These are phyloP conservation scores for Cryptococcus depauperatus DNA, from an alignment of 1,284 basidiomycete genomes.

Conservation along the genomic window DNA sequence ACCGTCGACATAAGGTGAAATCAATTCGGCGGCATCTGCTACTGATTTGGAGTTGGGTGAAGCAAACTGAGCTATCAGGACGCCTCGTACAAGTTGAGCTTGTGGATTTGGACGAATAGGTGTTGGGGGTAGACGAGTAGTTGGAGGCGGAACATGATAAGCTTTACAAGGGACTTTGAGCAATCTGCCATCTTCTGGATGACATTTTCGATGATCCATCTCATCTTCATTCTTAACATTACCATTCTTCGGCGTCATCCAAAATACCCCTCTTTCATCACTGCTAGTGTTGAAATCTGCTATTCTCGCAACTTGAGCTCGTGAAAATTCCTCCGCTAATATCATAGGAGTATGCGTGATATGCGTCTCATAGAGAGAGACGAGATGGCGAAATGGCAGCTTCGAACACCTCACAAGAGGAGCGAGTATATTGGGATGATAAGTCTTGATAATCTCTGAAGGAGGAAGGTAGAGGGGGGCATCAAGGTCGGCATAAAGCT, in stretches of 20 bases:
- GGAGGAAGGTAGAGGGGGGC: slow-evolving; percentile 40
- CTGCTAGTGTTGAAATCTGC: slow-evolving; percentile 51
- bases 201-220: not conserved
- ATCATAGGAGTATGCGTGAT: slow-evolving; percentile 58
- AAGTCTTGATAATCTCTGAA: slow-evolving; percentile 45
- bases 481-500: slow-evolving; percentile 26
- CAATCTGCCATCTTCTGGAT: slow-evolving; percentile 8
- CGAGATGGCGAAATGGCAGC: slow-evolving; percentile 53
- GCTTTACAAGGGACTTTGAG: slow-evolving; percentile 10
- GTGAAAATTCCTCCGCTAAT: slow-evolving; percentile 52
- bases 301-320: slow-evolving; percentile 50
- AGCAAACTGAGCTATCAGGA: slow-evolving; percentile 53
- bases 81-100: slow-evolving; percentile 46
- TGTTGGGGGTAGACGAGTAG: slow-evolving; percentile 28
- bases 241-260: slow-evolving; percentile 33
- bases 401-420: slow-evolving; percentile 55
- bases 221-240: slow-evolving; percentile 1
- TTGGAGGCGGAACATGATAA: slow-evolving; percentile 19
- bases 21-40: slow-evolving; percentile 53
- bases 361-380: slow-evolving; percentile 53
- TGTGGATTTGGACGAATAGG: slow-evolving; percentile 21
- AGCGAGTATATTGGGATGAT: slow-evolving; percentile 49
- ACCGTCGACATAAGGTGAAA: slow-evolving; percentile 50
- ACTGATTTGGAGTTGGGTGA: slow-evolving; percentile 49
- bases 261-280: slow-evolving; percentile 51